Percentiles rank a stretch among this genome's conserved stretches.
Evolutionary conservation across 495 filamentous ascomycete species (phyloP).

Genomic region (Aspergillus steynii): DNA sequence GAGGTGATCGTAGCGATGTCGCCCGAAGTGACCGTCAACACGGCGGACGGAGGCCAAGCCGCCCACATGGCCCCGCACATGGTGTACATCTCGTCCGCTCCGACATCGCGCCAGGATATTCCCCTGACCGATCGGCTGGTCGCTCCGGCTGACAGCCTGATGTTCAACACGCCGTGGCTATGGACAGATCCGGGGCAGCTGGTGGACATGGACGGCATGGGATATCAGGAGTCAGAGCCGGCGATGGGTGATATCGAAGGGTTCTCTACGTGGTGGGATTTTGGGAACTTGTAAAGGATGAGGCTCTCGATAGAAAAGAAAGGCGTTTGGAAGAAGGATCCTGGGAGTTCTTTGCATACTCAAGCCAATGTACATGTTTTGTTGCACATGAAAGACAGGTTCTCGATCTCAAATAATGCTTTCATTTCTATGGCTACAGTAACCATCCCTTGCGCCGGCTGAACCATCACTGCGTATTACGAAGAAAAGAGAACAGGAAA

Average conservation of each 20-base stretch:
- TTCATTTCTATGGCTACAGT: too few species aligned
- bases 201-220: constrained; percentile 40
- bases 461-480: too few species aligned
- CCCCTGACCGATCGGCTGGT: constrained; percentile 31
- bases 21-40: constrained; percentile 46
- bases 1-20: constrained; percentile 49
- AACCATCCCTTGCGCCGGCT: too few species aligned
- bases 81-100: constrained; percentile 24
- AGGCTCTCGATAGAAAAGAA: not conserved
- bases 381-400: too few species aligned
- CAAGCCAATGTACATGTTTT: too few species aligned
- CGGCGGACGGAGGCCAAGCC: constrained; percentile 43
- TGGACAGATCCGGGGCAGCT: constrained; percentile 45
- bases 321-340: not conserved
- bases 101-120: constrained; percentile 24
- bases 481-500: too few species aligned
- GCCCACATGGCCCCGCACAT: constrained; percentile 36
- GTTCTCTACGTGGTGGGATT: constrained; percentile 47
- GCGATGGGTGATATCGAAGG: constrained; percentile 36
- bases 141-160: constrained; percentile 45
- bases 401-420: too few species aligned
- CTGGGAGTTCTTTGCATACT: not conserved
- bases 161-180: constrained; percentile 49
- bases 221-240: constrained; percentile 35
- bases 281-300: constrained; percentile 38